Percentiles rank a stretch among this genome's conserved stretches.
Evolutionary conservation across 1,139 yeast species (phyloP).

Genomic region (Pichia sorboxylosa): DNA sequence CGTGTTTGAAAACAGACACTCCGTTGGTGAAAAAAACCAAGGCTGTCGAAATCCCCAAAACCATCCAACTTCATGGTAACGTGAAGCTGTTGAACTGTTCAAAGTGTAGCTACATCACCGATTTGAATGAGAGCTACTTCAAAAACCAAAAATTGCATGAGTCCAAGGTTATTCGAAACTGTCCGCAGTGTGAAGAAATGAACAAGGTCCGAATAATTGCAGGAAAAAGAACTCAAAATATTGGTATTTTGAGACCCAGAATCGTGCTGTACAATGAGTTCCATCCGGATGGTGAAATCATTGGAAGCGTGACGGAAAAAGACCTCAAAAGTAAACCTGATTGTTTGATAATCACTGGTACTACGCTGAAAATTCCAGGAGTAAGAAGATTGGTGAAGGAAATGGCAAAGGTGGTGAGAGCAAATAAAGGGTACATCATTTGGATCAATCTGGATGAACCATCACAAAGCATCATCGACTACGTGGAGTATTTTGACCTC

Average conservation of each 20-base stretch:
- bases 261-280: constrained; percentile 78
- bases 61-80: constrained; percentile 75
- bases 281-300: constrained; percentile 78
- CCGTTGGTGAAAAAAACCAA: constrained; percentile 26
- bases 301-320: constrained; percentile 58
- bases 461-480: constrained; percentile 35
- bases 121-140: constrained; percentile 28
- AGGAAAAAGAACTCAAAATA: constrained; percentile 66
- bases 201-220: constrained; percentile 38
- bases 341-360: constrained; percentile 72
- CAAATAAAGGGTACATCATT: constrained; percentile 42
- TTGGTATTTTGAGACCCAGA: constrained; percentile 70
- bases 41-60: constrained; percentile 32
- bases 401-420: constrained; percentile 55
- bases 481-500: constrained; percentile 42
- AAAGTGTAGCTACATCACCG: constrained; percentile 46
- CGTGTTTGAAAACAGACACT: constrained; percentile 36
- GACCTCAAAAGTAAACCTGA: constrained; percentile 64
- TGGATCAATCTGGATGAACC: constrained; percentile 49
- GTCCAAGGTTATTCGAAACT: constrained; percentile 31
- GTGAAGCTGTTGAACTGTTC: constrained; percentile 63
- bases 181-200: constrained; percentile 46
- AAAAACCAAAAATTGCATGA: constrained; percentile 8
- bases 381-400: constrained; percentile 65
- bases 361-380: constrained; percentile 79